Base-by-base conservation (phyloP, 1,284 basidiomycete genomes). In the Phylloboletellus chloephorus region DNA sequence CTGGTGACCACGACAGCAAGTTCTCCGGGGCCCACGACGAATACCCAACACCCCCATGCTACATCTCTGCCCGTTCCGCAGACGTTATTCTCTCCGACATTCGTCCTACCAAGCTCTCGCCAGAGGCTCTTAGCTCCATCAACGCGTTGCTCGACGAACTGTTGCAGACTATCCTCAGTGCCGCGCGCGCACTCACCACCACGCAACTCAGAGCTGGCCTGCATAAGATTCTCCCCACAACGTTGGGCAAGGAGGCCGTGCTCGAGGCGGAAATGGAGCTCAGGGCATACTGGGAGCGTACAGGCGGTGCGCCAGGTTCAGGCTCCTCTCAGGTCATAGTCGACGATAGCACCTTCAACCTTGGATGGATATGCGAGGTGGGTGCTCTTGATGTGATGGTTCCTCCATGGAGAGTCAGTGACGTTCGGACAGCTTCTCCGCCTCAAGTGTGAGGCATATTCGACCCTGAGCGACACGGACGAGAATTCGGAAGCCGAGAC, bases 241-340 rank as follows among this genome's bases (percentile, higher is more conserved):
- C 76, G 34, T 71, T 94, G 26, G 91, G 89, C 22, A 89, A 93
- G 64, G 86, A 91, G 57, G 89, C 90, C 5, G 69, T 94, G n/a
- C 68, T 90, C 31, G 92, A 95, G 66, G 92, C 92, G 0, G 92
- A 96, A 59, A 71, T 96, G 35, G 92, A 95, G 66, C 65, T 94
- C 35, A 76, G 86, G 54, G 84, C 84, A 7, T 93, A 91, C 69
- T 82, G 79, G 77, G 84, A 89, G 54, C 76, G 79, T 48, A 86
- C 72, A 33, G 70, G 65, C 31, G 64, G 65, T 31, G 59, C 63
- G 35, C 64, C 57, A 48, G 66, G 58, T 37, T 56, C 65, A 22
- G 52, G 55, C 36, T 49, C 65, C 31, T 58, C 67, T 13, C 52
- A 60, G 19, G 48, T 58, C 15, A 50, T 54, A 37, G 68, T 70